Evolutionary conservation across 2,329 filamentous ascomycete species (phyloP).

Genomic region (Aspergillus flavus): DNA sequence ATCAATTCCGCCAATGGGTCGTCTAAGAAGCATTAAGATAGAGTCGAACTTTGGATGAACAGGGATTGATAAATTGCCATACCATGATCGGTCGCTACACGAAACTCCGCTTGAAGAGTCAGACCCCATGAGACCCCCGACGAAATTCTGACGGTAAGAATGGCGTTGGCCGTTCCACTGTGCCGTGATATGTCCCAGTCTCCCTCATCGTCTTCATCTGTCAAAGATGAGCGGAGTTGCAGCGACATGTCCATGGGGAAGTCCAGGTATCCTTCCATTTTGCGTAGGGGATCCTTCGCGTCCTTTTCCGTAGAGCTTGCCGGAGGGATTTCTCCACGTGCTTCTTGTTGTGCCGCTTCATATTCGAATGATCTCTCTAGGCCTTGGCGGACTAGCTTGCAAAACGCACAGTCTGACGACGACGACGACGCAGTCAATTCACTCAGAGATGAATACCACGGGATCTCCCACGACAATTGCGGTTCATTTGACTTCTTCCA

Average conservation of each 20-base stretch:
- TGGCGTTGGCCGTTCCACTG: neutral
- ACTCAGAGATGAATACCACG: neutral
- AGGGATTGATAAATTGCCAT: neutral
- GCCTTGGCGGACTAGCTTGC: neutral
- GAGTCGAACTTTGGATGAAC: neutral
- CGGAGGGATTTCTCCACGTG: neutral
- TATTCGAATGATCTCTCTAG: neutral
- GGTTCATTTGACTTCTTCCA: neutral
- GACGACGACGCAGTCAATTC: neutral
- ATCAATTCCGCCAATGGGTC: neutral
- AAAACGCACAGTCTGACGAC: neutral
- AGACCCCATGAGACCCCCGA: neutral
- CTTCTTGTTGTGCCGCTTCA: neutral
- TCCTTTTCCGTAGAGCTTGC: neutral
- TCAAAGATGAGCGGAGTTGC: neutral
- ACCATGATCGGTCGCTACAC: neutral
- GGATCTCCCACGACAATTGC: neutral
- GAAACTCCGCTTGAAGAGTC: neutral
- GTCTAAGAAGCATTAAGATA: neutral
- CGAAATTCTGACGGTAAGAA: neutral
- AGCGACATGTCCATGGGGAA: neutral
- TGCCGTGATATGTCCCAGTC: neutral
- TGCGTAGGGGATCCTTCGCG: neutral
- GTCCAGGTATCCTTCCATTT: neutral
- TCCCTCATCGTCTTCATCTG: neutral